phyloP scores from a whole-genome alignment of 352 stramenopile genomes.

The Globisporangium solare region DNA sequence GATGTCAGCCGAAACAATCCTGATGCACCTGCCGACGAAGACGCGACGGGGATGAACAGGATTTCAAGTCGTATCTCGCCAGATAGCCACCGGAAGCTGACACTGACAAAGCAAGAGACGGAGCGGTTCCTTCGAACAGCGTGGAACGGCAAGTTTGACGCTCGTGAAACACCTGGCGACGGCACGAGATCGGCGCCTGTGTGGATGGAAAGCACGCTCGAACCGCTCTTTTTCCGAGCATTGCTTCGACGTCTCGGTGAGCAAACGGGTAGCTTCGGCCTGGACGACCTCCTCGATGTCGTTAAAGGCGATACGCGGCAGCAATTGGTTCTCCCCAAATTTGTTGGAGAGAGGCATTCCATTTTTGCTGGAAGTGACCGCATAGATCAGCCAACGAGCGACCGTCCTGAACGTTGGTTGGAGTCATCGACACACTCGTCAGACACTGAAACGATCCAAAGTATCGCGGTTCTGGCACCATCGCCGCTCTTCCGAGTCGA shows the following conservation, averaged over 20 bases:
- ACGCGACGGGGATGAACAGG: not conserved
- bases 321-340: no score
- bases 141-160: slow-evolving; percentile 32
- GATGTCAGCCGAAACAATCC: slow-evolving; percentile 2
- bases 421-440: no score
- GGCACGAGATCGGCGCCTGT: slow-evolving; percentile 13
- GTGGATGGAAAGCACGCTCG: slow-evolving; percentile 35
- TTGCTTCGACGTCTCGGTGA: slow-evolving; percentile 10
- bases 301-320: no score
- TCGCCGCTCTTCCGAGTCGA: no score
- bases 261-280: slow-evolving; percentile 16
- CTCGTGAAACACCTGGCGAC: not conserved
- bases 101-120: slow-evolving; percentile 37
- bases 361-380: no score
- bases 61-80: not conserved
- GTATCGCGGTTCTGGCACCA: no score
- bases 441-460: no score
- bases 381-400: no score
- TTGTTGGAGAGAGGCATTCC: no score
- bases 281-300: slow-evolving; percentile 25
- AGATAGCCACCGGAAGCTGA: not conserved
- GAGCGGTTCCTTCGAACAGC: slow-evolving; percentile 37
- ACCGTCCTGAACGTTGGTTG: no score
- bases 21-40: not conserved
- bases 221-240: slow-evolving; percentile 30